Evolutionary conservation across 192 early-diverging fungal genomes (phyloP), one percentile per base, ranked within the genome.

Genomic region (Coemansia sp.): DNA sequence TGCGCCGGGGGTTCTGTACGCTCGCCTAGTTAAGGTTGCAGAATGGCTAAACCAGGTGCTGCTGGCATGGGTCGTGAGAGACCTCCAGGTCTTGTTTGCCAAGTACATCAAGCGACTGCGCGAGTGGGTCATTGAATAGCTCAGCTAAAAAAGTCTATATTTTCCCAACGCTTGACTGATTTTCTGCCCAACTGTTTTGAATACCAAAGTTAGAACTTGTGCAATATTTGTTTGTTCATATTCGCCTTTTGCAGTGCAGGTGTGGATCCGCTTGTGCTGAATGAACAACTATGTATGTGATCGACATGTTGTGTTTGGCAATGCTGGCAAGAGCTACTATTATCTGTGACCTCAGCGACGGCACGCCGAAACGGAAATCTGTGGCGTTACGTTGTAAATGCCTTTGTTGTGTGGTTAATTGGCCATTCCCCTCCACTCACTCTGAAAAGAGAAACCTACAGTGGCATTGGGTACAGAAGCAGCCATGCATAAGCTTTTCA

Each of bases 81-180:
- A 82, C 36, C 58, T 82, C 3, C 80, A 82, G 44, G 80, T 78
- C 5, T 44, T 82, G 11, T 74, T 74, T 53, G 75, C 70, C 21
- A 82, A 82, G 68, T 82, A 82, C 50, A 78, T 74, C 37, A 77
- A 78, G 56, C 68, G 80, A 10, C 60, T 82, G 57, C 75, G 80
- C 26, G 80, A 82, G 35, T 82, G 74, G 80, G 66, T 78, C 24
- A 39, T 74, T 15, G 80, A 78, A 55, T 82, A 77, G 19, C 24
- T 29, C 42, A 10, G 18, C 9, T 21, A 21, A 17, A 43, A 43
- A 43, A 43, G 18, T 43, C 3, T 42, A 18, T 18, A 42, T 22
- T 27, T 12, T 44, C 19, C n/a, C n/a, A n/a, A n/a, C 18, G 19
- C 21, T 14, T 42, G 19, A 42, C 19, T 18, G 8, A 40, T n/a